Base-by-base conservation (phyloP, 2,329 filamentous ascomycete genomes). In the Esteya vermicola region DNA sequence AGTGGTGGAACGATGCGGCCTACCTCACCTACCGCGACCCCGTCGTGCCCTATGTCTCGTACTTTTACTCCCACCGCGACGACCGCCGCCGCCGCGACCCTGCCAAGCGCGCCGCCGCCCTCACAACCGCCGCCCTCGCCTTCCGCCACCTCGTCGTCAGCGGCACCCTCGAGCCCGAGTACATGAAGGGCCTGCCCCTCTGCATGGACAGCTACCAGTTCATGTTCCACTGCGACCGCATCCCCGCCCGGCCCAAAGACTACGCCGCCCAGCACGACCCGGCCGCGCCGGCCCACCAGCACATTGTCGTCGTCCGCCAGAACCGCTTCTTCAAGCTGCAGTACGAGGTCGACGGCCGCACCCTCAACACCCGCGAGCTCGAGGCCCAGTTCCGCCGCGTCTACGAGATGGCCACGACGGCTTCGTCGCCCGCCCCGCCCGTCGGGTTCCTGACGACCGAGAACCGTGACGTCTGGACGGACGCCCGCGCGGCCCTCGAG, bases 161-260 rank as follows among this genome's bases (percentile, higher is more conserved):
- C 33, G 78, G 80, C 49, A 78, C 76, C 8, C 69, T 98, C 39
- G 91, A 98, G 67, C 91, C 91, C 20, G 91, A 98, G 63, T 96
- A 95, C 65, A 94, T 98, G 86, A 93, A 93, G 69, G 88, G 86
- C 64, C 72, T 93, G 44, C 91, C 91, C 44, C 89, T 96, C 56
- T 91, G 88, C 61, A 98, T 98, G 91, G 86, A 86, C 68, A 91
- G 85, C 57, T 96, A 95, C 68, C 70, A 94, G 65, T 96, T 80
- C 75, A 98, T 98, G 91, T 98, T 98, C 74, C 96, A 98, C 63
- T 78, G 75, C 61, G 83, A 76, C 60, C 81, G 91, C 51, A 78
- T 96, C 31, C 81, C 89, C 23, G 81, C 82, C 40, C 81, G 80
- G 53, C 82, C 85, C 12, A 72, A 78, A 26, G 91, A 98, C 57